Base-by-base conservation (phyloP, 202 grass and related monocot species). In the Saccharum hybrid region DNA sequence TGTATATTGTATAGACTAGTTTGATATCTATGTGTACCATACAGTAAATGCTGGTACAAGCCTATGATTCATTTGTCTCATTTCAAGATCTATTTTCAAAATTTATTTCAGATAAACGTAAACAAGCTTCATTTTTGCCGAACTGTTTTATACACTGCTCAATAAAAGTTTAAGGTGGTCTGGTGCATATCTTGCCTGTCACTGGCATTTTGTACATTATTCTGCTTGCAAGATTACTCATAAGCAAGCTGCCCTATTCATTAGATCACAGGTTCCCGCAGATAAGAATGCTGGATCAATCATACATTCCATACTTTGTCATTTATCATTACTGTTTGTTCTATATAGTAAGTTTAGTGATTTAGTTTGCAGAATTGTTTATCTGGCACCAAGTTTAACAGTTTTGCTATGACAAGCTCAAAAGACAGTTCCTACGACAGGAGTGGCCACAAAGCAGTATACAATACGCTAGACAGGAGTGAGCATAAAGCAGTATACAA, bases 71-170 rank as follows among this genome's bases (percentile, higher is more conserved):
- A 14, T 34, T 74, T 74, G 70, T 34, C 46, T 34, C 21, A n/a
- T 75, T 30, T 43, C 37, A 54, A 36, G 8, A 86, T 75, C 77
- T 75, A 80, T 67, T 67, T 67, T 14, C 15, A 15, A 39, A 72
- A 72, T 11, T 26, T 52, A 2, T 57, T 18, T 67, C 4, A 18
- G 60, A 57, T 64, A 73, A 42, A 64, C 30, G 68, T 45, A 72
- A 71, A 23, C 23, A 84, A 33, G 57, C 4, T 72, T 65, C 36
- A 42, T 56, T 72, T 72, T 79, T 56, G 21, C 21, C 16, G 31
- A 4, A 52, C 10, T 21, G 6, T n/a, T n/a, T 3, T 71, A 85
- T 7, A 72, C 73, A 73, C 61, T 43, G 38, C 39, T 63, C 39
- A 43, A 59, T 46, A 61, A 30, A 49, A 72, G 19, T 82, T 63